A percentile compares a stretch with the other conserved stretches of the same genome.
phyloP scores from a whole-genome alignment of 2,329 filamentous ascomycete species.

The Xylaria sp. region DNA sequence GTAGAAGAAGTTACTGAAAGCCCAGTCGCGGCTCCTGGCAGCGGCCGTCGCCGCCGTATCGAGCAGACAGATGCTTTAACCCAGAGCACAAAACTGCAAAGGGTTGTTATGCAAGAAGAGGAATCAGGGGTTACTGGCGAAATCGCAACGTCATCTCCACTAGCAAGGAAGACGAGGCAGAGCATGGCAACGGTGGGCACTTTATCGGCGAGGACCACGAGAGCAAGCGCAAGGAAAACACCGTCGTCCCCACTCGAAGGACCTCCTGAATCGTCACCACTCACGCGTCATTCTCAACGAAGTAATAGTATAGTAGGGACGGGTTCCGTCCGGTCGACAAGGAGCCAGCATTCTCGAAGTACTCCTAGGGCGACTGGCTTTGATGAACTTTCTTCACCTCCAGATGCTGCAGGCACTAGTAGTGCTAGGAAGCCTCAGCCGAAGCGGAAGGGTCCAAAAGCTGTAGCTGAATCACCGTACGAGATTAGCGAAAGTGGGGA shows the following conservation, averaged over 20 bases:
- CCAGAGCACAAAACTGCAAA: slow-evolving; percentile 58
- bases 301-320: slow-evolving; percentile 40
- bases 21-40: slow-evolving; percentile 66
- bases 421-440: slow-evolving; percentile 45
- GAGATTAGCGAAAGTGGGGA: slow-evolving; percentile 38
- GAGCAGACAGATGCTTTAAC: slow-evolving; percentile 51
- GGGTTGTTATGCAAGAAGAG: slow-evolving; percentile 51
- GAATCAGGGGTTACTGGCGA: slow-evolving; percentile 46
- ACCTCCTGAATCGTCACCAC: slow-evolving; percentile 42
- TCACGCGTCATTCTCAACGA: slow-evolving; percentile 37
- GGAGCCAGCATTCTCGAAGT: slow-evolving; percentile 41
- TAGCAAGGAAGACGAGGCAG: slow-evolving; percentile 56
- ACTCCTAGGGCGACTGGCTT: slow-evolving; percentile 37
- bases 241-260: slow-evolving; percentile 34
- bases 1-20: slow-evolving; percentile 64
- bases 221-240: slow-evolving; percentile 40
- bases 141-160: slow-evolving; percentile 57
- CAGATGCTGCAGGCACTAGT: slow-evolving; percentile 46
- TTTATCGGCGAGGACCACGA: slow-evolving; percentile 49
- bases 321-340: slow-evolving; percentile 43
- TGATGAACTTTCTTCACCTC: slow-evolving; percentile 45
- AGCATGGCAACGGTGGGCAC: slow-evolving; percentile 47
- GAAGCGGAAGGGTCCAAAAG: slow-evolving; percentile 40
- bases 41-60: slow-evolving; percentile 60
- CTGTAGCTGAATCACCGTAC: slow-evolving; percentile 30